Conservation (phyloP, 106 monocot species). For the Chionographis japonica region DNA sequence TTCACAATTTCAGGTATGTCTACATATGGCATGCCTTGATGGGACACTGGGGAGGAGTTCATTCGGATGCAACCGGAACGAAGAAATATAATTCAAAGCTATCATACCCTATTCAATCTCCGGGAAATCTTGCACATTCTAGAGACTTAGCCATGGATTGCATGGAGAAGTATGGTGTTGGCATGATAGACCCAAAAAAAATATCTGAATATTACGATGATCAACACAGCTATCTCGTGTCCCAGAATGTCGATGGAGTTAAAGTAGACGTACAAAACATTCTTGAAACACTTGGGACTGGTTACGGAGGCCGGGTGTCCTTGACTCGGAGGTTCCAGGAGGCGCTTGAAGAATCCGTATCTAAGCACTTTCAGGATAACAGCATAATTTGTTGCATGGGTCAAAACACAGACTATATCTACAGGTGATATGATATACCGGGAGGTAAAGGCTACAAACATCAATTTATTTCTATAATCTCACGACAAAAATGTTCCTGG, state of each 20-base stretch:
- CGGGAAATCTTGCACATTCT: conserved; percentile 33
- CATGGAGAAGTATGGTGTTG: conserved; percentile 45
- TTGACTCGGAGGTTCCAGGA: conserved; percentile 26
- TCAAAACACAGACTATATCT: conserved; percentile 34
- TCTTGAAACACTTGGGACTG: conserved; percentile 28
- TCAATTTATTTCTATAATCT: background rate
- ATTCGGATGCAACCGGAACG: conserved; percentile 29
- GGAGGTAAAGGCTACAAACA: background rate
- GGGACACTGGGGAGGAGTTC: conserved; percentile 54
- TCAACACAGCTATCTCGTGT: conserved; percentile 39
- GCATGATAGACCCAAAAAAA: conserved; percentile 26
- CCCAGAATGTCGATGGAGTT: conserved; percentile 41
- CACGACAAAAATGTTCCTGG: background rate
- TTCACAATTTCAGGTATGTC: conserved; percentile 20
- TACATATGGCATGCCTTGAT: conserved; percentile 50
- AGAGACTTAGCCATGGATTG: conserved; percentile 45
- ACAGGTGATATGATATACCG: conserved; percentile 20
- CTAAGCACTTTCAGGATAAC: conserved; percentile 38
- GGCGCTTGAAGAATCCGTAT: conserved; percentile 38
- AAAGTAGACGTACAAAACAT: conserved; percentile 57
- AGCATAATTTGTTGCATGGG: conserved; percentile 48
- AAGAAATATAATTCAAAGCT: conserved; percentile 37
- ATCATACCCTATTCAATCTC: conserved; percentile 41
- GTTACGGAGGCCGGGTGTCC: conserved; percentile 36
- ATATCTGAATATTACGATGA: conserved; percentile 38